Conservation (phyloP, 2,329 filamentous ascomycete genomes). For the Pseudogymnoascus sp. region DNA sequence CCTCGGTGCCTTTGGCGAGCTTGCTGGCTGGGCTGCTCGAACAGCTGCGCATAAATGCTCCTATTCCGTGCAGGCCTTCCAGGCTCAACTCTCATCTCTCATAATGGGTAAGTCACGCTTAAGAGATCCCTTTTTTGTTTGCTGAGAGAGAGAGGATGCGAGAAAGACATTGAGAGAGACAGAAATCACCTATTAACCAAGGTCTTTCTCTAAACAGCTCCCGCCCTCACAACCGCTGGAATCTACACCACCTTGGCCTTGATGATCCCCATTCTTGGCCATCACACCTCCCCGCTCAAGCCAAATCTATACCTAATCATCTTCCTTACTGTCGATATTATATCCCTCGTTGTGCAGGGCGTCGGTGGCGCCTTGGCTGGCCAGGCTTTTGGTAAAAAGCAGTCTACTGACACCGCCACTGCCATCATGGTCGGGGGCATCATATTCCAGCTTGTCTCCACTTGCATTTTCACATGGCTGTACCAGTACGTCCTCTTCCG, state of each 20-base stretch:
- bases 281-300: slow-evolving; percentile 41
- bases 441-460: slow-evolving; percentile 29
- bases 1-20: slow-evolving; percentile 37
- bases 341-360: slow-evolving; percentile 51
- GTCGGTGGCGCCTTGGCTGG: slow-evolving; percentile 47
- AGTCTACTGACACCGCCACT: slow-evolving; percentile 21
- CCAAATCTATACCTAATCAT: slow-evolving; percentile 48
- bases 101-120: slow-evolving; percentile 37
- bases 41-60: slow-evolving; percentile 22
- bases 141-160: background rate
- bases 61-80: slow-evolving; percentile 29
- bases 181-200: background rate
- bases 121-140: background rate
- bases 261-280: slow-evolving; percentile 43
- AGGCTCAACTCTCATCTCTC: slow-evolving; percentile 35
- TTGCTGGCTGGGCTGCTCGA: slow-evolving; percentile 31
- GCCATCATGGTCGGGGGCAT: slow-evolving; percentile 34
- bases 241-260: slow-evolving; percentile 59
- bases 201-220: slow-evolving; percentile 15
- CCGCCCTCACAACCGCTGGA: slow-evolving; percentile 49
- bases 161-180: background rate
- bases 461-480: slow-evolving; percentile 37
- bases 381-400: slow-evolving; percentile 33
- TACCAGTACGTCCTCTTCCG: slow-evolving; percentile 24
- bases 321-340: slow-evolving; percentile 52